A percentile compares a stretch with the other conserved stretches of the same genome.
phyloP scores from a whole-genome alignment of 805 yeast genomes.

The Wickerhamiella sorbophila region DNA sequence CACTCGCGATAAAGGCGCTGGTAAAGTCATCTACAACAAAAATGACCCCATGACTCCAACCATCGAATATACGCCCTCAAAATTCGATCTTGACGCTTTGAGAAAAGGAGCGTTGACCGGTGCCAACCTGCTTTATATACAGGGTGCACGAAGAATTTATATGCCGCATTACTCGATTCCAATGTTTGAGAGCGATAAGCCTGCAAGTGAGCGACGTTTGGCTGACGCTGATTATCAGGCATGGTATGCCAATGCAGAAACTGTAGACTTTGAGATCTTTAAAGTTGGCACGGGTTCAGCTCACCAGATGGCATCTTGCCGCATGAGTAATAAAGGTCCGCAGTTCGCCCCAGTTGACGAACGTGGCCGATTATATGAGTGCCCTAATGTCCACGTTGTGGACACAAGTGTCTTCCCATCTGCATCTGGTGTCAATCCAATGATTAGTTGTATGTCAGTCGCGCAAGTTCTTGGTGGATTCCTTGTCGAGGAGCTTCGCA shows the following conservation, averaged over 20 bases:
- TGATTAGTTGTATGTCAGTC: conserved; percentile 36
- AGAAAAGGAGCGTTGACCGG: conserved; percentile 27
- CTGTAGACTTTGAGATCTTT: conserved; percentile 15
- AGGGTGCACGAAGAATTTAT: conserved; percentile 35
- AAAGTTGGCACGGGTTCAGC: conserved; percentile 33
- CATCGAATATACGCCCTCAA: conserved; percentile 30
- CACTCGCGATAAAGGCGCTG: conserved; percentile 33
- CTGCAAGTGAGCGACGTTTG: conserved; percentile 25
- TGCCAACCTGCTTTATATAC: conserved; percentile 34
- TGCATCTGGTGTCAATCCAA: conserved; percentile 42
- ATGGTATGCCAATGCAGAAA: conserved; percentile 19
- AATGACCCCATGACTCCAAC: conserved; percentile 22
- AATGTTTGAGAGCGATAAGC: conserved; percentile 26
- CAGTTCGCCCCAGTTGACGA: conserved; percentile 31
- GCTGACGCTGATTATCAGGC: conserved; percentile 30
- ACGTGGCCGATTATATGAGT: conserved; percentile 35
- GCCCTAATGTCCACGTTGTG: conserved; percentile 35
- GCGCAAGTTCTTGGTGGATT: conserved; percentile 32
- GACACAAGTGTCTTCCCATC: conserved; percentile 39
- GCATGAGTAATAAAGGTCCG: conserved; percentile 32
- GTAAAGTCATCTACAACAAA: conserved; percentile 24
- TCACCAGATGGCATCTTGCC: conserved; percentile 40
- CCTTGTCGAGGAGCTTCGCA: conserved; percentile 22
- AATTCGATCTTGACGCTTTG: conserved; percentile 31
- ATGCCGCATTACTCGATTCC: conserved; percentile 24